phyloP scores from a whole-genome alignment of 768 basidiomycete species.

The Macrolepiota fuliginosa region DNA sequence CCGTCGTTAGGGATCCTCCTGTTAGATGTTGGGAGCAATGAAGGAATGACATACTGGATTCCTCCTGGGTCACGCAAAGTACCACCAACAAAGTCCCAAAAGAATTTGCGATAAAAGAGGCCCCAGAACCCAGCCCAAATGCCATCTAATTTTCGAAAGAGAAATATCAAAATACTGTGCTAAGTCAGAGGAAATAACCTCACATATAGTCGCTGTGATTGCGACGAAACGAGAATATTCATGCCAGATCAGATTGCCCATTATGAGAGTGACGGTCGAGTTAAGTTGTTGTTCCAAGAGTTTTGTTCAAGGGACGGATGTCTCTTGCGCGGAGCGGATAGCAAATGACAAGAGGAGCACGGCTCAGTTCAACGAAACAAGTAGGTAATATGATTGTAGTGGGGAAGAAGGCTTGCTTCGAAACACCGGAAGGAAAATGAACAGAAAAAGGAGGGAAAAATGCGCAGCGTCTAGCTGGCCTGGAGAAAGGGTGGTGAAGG shows the following conservation, averaged over 20 bases:
- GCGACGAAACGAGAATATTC: slow-evolving; percentile 69
- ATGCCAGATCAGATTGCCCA: slow-evolving; percentile 86
- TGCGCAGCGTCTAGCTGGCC: slow-evolving; percentile 36
- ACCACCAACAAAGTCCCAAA: slow-evolving; percentile 93
- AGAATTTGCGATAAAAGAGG: slow-evolving; percentile 87
- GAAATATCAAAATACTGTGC: slow-evolving; percentile 8
- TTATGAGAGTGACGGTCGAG: slow-evolving; percentile 28
- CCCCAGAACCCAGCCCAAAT: slow-evolving; percentile 84
- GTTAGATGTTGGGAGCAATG: not conserved
- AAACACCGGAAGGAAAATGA: slow-evolving; percentile 12
- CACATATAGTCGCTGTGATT: slow-evolving; percentile 70
- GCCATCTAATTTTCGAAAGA: slow-evolving; percentile 45
- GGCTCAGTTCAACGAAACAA: slow-evolving; percentile 7
- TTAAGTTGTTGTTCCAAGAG: slow-evolving; percentile 10
- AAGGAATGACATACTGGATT: slow-evolving; percentile 55
- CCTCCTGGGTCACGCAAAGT: slow-evolving; percentile 77
- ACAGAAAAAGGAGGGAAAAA: slow-evolving; percentile 18
- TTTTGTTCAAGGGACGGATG: slow-evolving; percentile 19
- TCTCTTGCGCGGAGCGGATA: slow-evolving; percentile 21
- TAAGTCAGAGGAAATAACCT: slow-evolving; percentile 30
- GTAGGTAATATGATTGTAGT: not conserved
- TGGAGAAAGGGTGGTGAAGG: slow-evolving; percentile 17
- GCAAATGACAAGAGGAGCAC: slow-evolving; percentile 9
- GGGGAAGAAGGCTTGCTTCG: slow-evolving; percentile 20
- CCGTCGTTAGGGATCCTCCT: not conserved